Conservation (phyloP, 1,284 basidiomycete species). For the Gymnopus androsaceus region DNA sequence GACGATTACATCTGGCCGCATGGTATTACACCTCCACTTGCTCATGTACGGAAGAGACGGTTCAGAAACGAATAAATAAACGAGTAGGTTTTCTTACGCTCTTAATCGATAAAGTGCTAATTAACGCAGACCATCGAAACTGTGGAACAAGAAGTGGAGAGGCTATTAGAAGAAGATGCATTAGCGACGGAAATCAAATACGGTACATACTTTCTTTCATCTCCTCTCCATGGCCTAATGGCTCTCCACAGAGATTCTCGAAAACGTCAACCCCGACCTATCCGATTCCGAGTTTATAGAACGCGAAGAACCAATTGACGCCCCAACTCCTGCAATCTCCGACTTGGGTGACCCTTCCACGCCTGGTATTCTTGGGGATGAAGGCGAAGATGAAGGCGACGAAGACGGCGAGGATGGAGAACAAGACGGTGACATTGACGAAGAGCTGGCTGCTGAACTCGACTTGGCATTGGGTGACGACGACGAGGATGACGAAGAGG, state of each 20-base stretch:
- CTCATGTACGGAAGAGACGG: constrained; percentile 88
- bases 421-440: constrained; percentile 70
- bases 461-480: constrained; percentile 73
- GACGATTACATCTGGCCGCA: constrained; percentile 99
- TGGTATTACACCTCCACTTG: constrained; percentile 92
- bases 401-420: constrained; percentile 64
- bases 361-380: constrained; percentile 55
- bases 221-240: constrained; percentile 10
- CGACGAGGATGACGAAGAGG: constrained; percentile 64
- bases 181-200: constrained; percentile 80
- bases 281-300: constrained; percentile 86
- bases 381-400: constrained; percentile 62
- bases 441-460: constrained; percentile 74
- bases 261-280: constrained; percentile 85
- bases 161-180: constrained; percentile 85
- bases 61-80: constrained; percentile 91
- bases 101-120: not conserved
- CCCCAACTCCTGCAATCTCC: constrained; percentile 64
- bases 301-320: constrained; percentile 60
- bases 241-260: constrained; percentile 61
- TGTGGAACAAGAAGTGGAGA: constrained; percentile 95
- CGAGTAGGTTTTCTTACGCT: constrained; percentile 49
- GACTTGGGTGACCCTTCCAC: constrained; percentile 66
- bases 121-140: constrained; percentile 83
- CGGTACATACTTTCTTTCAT: constrained; percentile 42